Base-by-base conservation (phyloP, 2,329 filamentous ascomycete genomes). In the Lachnellula hyalina region DNA sequence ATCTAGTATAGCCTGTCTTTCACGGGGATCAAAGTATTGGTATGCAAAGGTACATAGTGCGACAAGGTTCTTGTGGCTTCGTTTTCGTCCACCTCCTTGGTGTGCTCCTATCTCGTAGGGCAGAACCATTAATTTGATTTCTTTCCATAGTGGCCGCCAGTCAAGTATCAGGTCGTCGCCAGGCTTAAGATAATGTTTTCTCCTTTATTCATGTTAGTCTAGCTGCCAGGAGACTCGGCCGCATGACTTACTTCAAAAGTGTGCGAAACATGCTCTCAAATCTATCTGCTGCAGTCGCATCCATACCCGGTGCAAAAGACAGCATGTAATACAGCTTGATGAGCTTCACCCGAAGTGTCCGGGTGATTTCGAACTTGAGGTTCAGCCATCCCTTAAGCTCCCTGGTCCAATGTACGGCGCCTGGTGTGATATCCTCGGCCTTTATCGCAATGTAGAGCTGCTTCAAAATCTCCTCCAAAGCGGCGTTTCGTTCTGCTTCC, bases 221-320 rank as follows among this genome's bases (percentile, higher is more conserved):
- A 67, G 70, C 70, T 59, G 70, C 66, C 56, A 28, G 17, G 32
- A 40, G 35, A 38, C 11, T 32, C 36, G 21, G 8, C 14, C 3
- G 56, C 49, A 52, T 50, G 51, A 75, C 85, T 72, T 75, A 94
- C 91, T 94, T 95, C n/a, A 92, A 96, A 64, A 99, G 75, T 11
- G 90, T 85, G 72, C 96, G 88, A 67, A 97, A 93, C 92, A 97
- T 97, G 77, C 90, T 94, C 46, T 93, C 83, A 70, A 99, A 99
- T 56, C 93, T 84, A 73, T 99, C 95, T 4, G 90, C 82, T 8
- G 92, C 85, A 56, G 80, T 80, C 50, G 83, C 81, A 67, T 97
- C 93, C 53, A 99, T 79, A 3, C 95, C 94, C 0, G 93, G 94
- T 28, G 94, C 90, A 57, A 99, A 79, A 5, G 90, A 82, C 56